A percentile compares a stretch with the other conserved stretches of the same genome.
These are phyloP conservation scores for Triangularia setosa DNA, from an alignment of 2,329 filamentous ascomycete species.

Conservation along the genomic window DNA sequence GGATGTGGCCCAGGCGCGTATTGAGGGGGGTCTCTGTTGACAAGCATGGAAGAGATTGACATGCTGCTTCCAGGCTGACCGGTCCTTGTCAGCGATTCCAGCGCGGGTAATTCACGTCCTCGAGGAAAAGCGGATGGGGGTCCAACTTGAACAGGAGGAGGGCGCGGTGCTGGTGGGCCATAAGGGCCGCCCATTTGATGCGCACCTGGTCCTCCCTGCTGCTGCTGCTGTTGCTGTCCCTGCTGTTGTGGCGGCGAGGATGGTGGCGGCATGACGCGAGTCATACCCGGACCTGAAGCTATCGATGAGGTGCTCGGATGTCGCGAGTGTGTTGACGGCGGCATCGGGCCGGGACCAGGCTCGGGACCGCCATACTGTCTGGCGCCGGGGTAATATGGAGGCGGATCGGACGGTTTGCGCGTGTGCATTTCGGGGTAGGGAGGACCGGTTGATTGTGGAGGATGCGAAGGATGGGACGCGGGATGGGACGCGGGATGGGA, in stretches of 20 bases:
- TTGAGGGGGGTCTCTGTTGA: conserved; percentile 39
- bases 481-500: conserved; percentile 7
- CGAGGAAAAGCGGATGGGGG: conserved; percentile 44
- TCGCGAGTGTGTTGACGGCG: conserved; percentile 37
- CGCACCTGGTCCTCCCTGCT: conserved; percentile 24
- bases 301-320: conserved; percentile 45
- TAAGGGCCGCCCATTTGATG: conserved; percentile 37
- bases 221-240: conserved; percentile 15
- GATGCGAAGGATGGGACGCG: conserved; percentile 19
- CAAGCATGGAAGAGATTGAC: conserved; percentile 60
- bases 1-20: conserved; percentile 42
- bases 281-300: conserved; percentile 34
- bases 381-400: conserved; percentile 36
- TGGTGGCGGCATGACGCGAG: conserved; percentile 45
- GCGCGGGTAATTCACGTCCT: conserved; percentile 51
- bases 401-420: conserved; percentile 42
- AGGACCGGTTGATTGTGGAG: conserved; percentile 24
- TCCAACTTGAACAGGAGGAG: conserved; percentile 41
- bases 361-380: conserved; percentile 30
- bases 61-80: conserved; percentile 51
- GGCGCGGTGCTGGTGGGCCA: conserved; percentile 44
- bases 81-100: conserved; percentile 47
- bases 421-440: conserved; percentile 31
- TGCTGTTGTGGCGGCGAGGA: conserved; percentile 39
- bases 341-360: conserved; percentile 29